Percentiles rank a stretch among this genome's conserved stretches.
phyloP scores from a whole-genome alignment of 1,284 basidiomycete genomes.

The Hemileccinum hortonii region DNA sequence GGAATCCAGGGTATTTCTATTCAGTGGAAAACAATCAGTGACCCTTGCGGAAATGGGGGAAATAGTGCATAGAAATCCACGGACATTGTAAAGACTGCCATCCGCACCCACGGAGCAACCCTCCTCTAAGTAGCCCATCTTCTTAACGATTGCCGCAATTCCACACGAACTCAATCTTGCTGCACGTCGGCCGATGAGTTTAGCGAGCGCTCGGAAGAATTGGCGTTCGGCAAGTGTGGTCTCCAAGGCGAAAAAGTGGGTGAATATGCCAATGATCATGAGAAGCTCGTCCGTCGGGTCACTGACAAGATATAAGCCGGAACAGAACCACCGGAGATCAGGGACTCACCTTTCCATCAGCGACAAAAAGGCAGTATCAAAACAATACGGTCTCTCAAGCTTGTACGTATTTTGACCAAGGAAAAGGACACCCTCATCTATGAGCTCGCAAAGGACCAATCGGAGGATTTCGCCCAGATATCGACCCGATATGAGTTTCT shows the following conservation, averaged over 20 bases:
- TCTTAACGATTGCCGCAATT: conserved; percentile 91
- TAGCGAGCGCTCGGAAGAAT: conserved; percentile 91
- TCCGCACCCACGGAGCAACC: conserved; percentile 90
- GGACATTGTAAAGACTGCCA: conserved; percentile 88
- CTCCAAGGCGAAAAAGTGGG: conserved; percentile 92
- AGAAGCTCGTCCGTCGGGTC: conserved; percentile 98
- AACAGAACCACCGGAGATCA: background rate
- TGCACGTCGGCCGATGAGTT: conserved; percentile 86
- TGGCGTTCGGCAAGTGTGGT: conserved; percentile 92
- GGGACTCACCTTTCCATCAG: conserved; percentile 82
- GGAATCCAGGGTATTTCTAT: conserved; percentile 93
- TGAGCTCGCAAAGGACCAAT: conserved; percentile 90
- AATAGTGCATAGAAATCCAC: conserved; percentile 30
- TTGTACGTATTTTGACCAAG: conserved; percentile 98
- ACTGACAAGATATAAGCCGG: conserved; percentile 40
- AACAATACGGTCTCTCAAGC: conserved; percentile 86
- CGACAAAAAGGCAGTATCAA: conserved; percentile 96
- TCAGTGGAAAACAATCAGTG: conserved; percentile 5
- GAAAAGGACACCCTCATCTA: conserved; percentile 96
- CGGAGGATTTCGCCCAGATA: conserved; percentile 97
- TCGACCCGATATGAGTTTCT: conserved; percentile 98
- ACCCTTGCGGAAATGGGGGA: conserved; percentile 3
- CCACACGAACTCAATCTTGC: conserved; percentile 89
- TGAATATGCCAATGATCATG: conserved; percentile 95
- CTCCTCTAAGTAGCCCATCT: conserved; percentile 88